phyloP scores from a whole-genome alignment of 1,284 basidiomycete species.

The Tilletia caries region DNA sequence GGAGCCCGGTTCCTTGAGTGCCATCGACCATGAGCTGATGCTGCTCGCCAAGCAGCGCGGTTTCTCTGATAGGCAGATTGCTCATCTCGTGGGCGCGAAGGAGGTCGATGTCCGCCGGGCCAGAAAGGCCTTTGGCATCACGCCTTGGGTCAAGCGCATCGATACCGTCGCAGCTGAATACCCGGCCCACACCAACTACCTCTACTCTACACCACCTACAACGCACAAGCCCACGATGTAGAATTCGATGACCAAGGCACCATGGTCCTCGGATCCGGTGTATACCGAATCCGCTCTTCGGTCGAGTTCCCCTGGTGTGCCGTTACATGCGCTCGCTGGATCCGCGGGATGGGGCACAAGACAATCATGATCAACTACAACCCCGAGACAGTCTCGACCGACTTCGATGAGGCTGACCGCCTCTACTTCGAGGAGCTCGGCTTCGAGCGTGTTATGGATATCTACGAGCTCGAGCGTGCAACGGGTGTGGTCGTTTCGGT shows the following conservation, averaged over 20 bases:
- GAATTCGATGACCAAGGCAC: constrained; percentile 94
- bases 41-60: constrained; percentile 56
- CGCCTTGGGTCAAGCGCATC: constrained; percentile 98
- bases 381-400: constrained; percentile 97
- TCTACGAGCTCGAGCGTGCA: constrained; percentile 92
- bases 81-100: constrained; percentile 62
- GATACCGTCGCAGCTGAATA: constrained; percentile 98
- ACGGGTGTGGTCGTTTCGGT: constrained; percentile 93
- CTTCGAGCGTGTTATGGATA: constrained; percentile 98
- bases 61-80: constrained; percentile 90
- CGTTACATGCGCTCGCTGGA: constrained; percentile 88
- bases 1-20: constrained; percentile 59
- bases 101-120: constrained; percentile 77
- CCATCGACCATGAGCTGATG: constrained; percentile 58
- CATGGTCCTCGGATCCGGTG: constrained; percentile 98
- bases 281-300: constrained; percentile 95
- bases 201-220: constrained; percentile 99
- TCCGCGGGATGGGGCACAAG: constrained; percentile 84
- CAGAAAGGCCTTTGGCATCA: constrained; percentile 81
- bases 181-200: constrained; percentile 98
- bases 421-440: constrained; percentile 98
- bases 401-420: constrained; percentile 97
- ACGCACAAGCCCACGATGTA: constrained; percentile 92
- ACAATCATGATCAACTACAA: constrained; percentile 99
- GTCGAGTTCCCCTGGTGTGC: constrained; percentile 99